These are phyloP conservation scores for Monosporozyma aquatica DNA, from an alignment of 805 yeast species.

Conservation along the genomic window DNA sequence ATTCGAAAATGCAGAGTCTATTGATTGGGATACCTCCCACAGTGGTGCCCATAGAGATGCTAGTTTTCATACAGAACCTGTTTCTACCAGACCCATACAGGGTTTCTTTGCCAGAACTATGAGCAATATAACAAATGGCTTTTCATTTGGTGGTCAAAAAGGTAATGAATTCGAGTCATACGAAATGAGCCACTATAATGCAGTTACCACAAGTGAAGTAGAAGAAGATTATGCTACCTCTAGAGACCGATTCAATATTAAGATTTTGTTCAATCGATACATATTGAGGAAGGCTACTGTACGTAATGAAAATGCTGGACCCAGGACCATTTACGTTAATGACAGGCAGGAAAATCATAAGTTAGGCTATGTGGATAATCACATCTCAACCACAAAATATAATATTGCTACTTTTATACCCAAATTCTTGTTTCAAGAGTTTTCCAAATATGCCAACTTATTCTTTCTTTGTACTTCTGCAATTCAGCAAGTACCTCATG, in stretches of 20 bases:
- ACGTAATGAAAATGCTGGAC: constrained; percentile 20
- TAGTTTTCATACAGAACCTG: constrained; percentile 10
- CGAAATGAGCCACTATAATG: constrained; percentile 27
- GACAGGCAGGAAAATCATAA: constrained; percentile 46
- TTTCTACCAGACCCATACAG: constrained; percentile 8
- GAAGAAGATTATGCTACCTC: constrained; percentile 27
- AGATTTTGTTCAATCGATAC: constrained; percentile 31
- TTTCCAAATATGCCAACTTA: constrained; percentile 91
- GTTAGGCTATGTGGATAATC: constrained; percentile 63
- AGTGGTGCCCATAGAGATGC: constrained; percentile 6
- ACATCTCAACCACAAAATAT: constrained; percentile 91
- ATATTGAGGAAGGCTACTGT: constrained; percentile 26
- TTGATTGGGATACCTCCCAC: constrained; percentile 12
- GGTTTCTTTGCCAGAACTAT: constrained; percentile 16
- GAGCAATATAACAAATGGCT: constrained; percentile 13
- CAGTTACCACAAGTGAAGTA: constrained; percentile 15
- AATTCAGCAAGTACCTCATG: constrained; percentile 95
- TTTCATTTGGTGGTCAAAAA: constrained; percentile 7
- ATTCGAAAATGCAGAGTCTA: constrained; percentile 12
- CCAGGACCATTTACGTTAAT: constrained; percentile 61
- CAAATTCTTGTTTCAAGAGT: constrained; percentile 91
- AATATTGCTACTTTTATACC: constrained; percentile 89
- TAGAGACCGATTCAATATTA: constrained; percentile 31
- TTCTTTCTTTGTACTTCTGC: constrained; percentile 86
- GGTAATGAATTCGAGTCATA: constrained; percentile 13